Evolutionary conservation across 2,329 filamentous ascomycete species (phyloP), one percentile per base, ranked within the genome.

Genomic region (Sclerotinia trifoliorum): DNA sequence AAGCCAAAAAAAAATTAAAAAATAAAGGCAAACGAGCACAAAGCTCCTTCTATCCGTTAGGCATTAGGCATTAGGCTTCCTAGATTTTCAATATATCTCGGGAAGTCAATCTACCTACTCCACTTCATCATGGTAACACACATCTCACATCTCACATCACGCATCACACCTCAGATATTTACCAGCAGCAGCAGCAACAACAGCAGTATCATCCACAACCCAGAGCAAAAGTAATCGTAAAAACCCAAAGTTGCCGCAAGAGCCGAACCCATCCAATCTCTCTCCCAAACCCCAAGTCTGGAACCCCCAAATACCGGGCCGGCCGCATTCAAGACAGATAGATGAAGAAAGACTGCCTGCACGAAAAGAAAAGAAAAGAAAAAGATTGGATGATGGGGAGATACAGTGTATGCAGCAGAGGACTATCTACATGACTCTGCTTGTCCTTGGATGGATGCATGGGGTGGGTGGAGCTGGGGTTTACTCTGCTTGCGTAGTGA

Each of bases 371-470:
- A 32, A 7, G 32, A 7, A 32, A 32, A 7, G 58, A 49, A 62
- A 62, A 19, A 44, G 3, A 62, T 62, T 62, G 58, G 58, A 24
- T 39, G 46, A 39, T 51, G 44, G 46, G 58, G 58, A 24, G 39
- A 46, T 39, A 62, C 58, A 49, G n/a, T 6, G 24, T 62, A 62
- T 62, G 58, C 58, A 62, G 58, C 46, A 21, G 49, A 46, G 46
- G 44, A 44, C 21, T n/a, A 6, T 24, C 15, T 39, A 51, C 46
- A 62, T 56, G 19, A 32, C 26, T 62, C 1, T 49, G 11, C 15
- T 2, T 35, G 35, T 10, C 8, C 58, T 51, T 24, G 29, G 29
- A n/a, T 44, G 29, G n/a, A 21, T 62, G 21, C 29, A 51, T 35
- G 6, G 32, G 21, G 39, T 35, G 6, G 32, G 21, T 62, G 21